phyloP scores from a whole-genome alignment of 352 stramenopile genomes.

The Pythium monospermum region DNA sequence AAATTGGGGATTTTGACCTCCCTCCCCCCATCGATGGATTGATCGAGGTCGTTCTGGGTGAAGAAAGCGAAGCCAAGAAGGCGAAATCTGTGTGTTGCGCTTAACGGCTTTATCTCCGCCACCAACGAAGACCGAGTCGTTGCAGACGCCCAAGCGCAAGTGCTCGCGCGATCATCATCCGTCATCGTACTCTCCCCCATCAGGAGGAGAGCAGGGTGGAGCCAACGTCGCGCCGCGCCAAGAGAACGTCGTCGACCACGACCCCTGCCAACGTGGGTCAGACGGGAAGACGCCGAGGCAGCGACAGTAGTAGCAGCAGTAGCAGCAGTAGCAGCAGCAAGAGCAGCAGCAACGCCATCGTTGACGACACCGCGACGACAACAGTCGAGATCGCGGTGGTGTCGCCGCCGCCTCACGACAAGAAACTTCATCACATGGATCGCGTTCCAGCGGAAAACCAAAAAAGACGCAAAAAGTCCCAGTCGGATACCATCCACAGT shows the following conservation, averaged over 20 bases:
- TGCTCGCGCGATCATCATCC: too few relatives aligned
- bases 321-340: constrained; percentile 6
- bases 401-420: constrained; percentile 21
- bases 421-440: constrained; percentile 31
- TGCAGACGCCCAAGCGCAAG: too few relatives aligned
- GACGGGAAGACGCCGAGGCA: constrained; percentile 9
- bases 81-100: too few relatives aligned
- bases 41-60: neutral
- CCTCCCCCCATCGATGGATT: constrained; percentile 5
- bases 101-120: too few relatives aligned
- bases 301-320: constrained; percentile 1
- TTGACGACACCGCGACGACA: neutral
- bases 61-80: neutral
- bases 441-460: constrained; percentile 26
- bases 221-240: constrained; percentile 6
- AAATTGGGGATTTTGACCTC: constrained; percentile 2
- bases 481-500: constrained; percentile 22
- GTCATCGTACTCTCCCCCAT: neutral
- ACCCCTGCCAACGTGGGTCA: constrained; percentile 13
- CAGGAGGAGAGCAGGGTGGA: constrained; percentile 8
- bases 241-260: constrained; percentile 15
- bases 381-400: constrained; percentile 12
- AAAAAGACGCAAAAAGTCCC: constrained; percentile 29
- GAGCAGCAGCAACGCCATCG: neutral
- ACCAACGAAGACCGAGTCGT: too few relatives aligned